Evolutionary conservation across 306 rosid species (phyloP).

Genomic region (Lagenaria siceraria): DNA sequence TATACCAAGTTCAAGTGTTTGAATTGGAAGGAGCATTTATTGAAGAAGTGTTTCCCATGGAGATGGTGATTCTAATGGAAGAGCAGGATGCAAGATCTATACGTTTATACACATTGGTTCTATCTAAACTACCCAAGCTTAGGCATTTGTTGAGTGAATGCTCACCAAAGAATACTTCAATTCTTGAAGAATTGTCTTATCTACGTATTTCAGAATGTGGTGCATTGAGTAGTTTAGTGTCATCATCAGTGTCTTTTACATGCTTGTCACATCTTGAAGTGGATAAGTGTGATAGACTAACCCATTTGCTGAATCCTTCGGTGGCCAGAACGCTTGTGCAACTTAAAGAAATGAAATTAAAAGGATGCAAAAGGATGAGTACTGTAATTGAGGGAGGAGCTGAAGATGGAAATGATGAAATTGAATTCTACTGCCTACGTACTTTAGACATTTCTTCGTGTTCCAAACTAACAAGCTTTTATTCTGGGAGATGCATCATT

Average conservation of each 20-base stretch:
- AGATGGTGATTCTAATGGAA: background rate
- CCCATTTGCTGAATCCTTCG: background rate
- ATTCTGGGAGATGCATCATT: background rate
- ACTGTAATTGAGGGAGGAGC: background rate
- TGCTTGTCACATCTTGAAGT: background rate
- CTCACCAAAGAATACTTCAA: background rate
- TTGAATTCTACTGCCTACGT: background rate
- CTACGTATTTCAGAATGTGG: background rate
- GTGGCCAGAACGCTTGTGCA: background rate
- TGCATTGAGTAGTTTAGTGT: background rate
- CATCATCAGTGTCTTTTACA: too few relatives aligned
- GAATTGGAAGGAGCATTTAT: background rate
- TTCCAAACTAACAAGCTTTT: background rate
- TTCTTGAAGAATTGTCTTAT: rapidly evolving
- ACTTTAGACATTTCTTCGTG: rapidly evolving
- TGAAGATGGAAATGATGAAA: background rate
- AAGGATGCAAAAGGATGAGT: background rate
- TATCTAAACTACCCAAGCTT: background rate
- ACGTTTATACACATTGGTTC: background rate
- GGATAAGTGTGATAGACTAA: background rate
- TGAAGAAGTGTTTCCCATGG: background rate
- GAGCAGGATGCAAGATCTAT: background rate
- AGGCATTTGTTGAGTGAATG: background rate
- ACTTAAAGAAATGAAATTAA: rapidly evolving
- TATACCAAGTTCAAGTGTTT: background rate